Percentiles rank a stretch among this genome's conserved stretches.
Evolutionary conservation across 768 basidiomycete genomes (phyloP).

Genomic region (Gloeophyllum trabeum): DNA sequence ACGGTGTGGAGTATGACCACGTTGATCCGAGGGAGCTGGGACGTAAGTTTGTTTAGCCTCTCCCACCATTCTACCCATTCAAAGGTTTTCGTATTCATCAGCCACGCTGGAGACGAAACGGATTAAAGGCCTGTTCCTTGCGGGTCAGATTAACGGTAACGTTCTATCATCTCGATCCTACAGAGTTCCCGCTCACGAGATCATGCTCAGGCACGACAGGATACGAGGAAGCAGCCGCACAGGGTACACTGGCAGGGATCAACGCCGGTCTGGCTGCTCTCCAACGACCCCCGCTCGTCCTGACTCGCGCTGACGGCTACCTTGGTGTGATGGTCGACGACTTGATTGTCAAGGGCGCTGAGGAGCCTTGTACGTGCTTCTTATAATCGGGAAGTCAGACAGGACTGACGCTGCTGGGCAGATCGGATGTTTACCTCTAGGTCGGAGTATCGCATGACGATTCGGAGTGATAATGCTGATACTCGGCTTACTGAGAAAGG

Average conservation of each 20-base stretch:
- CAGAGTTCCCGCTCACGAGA: too few relatives aligned
- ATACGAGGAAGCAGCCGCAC: conserved; percentile 90
- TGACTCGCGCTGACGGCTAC: conserved; percentile 81
- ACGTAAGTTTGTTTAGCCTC: conserved; percentile 31
- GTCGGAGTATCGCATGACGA: conserved; percentile 82
- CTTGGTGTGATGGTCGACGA: conserved; percentile 91
- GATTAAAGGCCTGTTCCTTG: conserved; percentile 78
- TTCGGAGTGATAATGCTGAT: conserved; percentile 87
- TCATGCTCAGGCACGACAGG: conserved; percentile 66
- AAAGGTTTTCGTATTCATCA: conserved; percentile 15
- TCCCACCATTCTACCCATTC: background rate
- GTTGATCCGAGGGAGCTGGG: conserved; percentile 76
- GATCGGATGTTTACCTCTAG: conserved; percentile 93
- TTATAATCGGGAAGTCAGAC: background rate
- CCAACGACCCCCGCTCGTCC: conserved; percentile 39
- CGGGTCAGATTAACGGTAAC: conserved; percentile 80
- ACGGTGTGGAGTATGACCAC: conserved; percentile 90
- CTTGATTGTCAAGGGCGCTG: conserved; percentile 76
- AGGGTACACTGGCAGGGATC: conserved; percentile 80
- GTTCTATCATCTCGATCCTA: background rate
- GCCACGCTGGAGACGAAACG: conserved; percentile 81
- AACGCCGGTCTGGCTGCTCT: conserved; percentile 73
- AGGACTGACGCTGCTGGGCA: conserved; percentile 15
- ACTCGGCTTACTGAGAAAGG: conserved; percentile 71
- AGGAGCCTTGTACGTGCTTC: conserved; percentile 69